These are phyloP conservation scores for Sporothrix globosa DNA, from an alignment of 2,329 filamentous ascomycete species.

Conservation along the genomic window DNA sequence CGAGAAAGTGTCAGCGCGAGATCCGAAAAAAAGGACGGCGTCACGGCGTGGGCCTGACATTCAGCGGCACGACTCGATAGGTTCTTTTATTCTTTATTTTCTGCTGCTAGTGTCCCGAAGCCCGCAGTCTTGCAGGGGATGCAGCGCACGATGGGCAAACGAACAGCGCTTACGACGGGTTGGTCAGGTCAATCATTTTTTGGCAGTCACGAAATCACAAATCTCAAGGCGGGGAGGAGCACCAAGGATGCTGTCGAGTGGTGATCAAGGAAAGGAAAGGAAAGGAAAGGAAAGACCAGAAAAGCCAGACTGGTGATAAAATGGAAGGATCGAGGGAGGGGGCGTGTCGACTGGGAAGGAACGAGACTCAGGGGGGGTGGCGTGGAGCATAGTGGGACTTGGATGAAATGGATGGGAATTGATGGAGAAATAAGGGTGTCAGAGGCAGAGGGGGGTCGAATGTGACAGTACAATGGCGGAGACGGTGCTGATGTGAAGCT, in stretches of 20 bases:
- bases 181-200: background rate
- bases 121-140: background rate
- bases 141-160: constrained; percentile 1
- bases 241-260: background rate
- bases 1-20: constrained; percentile 3
- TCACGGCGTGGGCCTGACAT: constrained; percentile 14
- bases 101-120: background rate
- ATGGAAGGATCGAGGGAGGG: constrained; percentile 22
- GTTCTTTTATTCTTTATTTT: background rate
- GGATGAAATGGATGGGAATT: constrained; percentile 20
- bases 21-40: background rate
- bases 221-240: constrained; percentile 15
- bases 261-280: background rate
- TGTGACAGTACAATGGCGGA: constrained; percentile 15
- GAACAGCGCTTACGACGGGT: constrained; percentile 11
- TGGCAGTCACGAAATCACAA: constrained; percentile 12
- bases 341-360: constrained; percentile 6
- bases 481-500: background rate
- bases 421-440: constrained; percentile 25
- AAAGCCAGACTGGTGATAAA: background rate
- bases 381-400: constrained; percentile 21
- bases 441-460: constrained; percentile 6
- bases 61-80: constrained; percentile 14
- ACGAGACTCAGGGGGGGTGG: constrained; percentile 9
- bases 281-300: background rate